These are phyloP conservation scores for Agapanthus africanus DNA, from an alignment of 106 monocot species.

Conservation along the genomic window DNA sequence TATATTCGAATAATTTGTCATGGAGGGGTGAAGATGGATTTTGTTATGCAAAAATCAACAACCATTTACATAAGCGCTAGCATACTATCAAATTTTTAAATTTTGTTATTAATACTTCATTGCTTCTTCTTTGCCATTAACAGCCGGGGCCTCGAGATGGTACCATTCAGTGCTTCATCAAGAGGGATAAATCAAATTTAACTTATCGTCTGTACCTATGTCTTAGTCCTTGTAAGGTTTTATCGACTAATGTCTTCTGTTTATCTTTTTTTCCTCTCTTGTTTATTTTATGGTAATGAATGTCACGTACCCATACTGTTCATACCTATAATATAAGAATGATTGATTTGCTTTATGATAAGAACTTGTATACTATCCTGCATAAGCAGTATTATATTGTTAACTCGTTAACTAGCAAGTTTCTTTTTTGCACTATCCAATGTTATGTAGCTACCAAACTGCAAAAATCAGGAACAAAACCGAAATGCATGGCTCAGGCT, in stretches of 20 bases:
- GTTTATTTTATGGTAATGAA: neutral
- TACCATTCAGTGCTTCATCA: conserved; percentile 68
- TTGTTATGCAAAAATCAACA: no score
- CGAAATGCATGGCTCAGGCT: no score
- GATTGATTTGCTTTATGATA: neutral
- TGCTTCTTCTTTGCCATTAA: neutral
- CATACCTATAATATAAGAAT: neutral
- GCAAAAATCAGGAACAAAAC: no score
- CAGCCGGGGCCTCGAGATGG: conserved; percentile 65
- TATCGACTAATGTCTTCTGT: neutral
- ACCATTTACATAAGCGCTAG: no score
- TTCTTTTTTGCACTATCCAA: no score
- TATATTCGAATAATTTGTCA: no score
- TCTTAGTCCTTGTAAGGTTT: conserved; percentile 48
- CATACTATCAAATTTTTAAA: neutral
- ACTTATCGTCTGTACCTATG: conserved; percentile 63
- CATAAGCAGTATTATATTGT: no score
- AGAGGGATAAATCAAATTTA: conserved; percentile 56
- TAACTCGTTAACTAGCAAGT: no score
- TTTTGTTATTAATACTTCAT: neutral
- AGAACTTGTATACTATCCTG: no score
- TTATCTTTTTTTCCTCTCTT: neutral
- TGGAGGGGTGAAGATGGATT: no score
- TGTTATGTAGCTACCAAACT: no score
- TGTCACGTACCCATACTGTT: neutral